Percentiles rank a stretch among this genome's conserved stretches.
Evolutionary conservation across 345 rosid genomes (phyloP).

Genomic region (Limnanthes douglasii): DNA sequence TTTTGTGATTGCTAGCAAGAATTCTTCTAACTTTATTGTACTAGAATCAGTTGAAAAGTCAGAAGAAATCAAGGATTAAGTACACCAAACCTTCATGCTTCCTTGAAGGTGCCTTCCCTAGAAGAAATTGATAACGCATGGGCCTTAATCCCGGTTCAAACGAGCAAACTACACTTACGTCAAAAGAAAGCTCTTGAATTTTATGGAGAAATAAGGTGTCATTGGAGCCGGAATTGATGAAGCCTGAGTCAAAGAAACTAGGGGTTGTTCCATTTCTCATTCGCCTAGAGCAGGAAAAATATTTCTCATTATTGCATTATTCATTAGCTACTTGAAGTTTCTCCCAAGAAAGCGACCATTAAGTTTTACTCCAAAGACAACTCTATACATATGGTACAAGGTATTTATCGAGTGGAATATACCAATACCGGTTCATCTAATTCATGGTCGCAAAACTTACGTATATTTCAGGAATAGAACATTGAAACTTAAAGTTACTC

Average conservation of each 20-base stretch:
- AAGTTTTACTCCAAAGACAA: constrained; percentile 88
- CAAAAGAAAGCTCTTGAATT: constrained; percentile 87
- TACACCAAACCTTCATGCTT: constrained; percentile 11
- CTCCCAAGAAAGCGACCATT: constrained; percentile 78
- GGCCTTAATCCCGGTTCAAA: constrained; percentile 66
- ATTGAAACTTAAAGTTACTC: constrained; percentile 26
- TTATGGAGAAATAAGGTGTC: constrained; percentile 72
- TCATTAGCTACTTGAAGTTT: constrained; percentile 68
- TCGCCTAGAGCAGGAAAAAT: constrained; percentile 95
- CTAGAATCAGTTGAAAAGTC: constrained; percentile 13
- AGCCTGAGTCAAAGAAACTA: constrained; percentile 23
- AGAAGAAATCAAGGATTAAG: constrained; percentile 16
- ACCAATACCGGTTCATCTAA: constrained; percentile 70
- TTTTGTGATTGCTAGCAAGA: no score
- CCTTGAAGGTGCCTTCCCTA: constrained; percentile 11
- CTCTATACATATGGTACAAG: constrained; percentile 88
- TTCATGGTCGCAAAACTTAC: constrained; percentile 72
- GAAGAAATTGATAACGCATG: constrained; percentile 61
- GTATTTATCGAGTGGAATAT: constrained; percentile 87
- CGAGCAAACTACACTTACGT: constrained; percentile 49
- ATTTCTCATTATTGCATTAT: constrained; percentile 80
- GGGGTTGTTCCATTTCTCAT: constrained; percentile 96
- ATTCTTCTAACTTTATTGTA: constrained; percentile 22
- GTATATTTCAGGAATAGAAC: constrained; percentile 27
- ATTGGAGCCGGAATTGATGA: constrained; percentile 42